Base-by-base conservation (phyloP, 1,284 basidiomycete species). In the Inonotus hispidus region DNA sequence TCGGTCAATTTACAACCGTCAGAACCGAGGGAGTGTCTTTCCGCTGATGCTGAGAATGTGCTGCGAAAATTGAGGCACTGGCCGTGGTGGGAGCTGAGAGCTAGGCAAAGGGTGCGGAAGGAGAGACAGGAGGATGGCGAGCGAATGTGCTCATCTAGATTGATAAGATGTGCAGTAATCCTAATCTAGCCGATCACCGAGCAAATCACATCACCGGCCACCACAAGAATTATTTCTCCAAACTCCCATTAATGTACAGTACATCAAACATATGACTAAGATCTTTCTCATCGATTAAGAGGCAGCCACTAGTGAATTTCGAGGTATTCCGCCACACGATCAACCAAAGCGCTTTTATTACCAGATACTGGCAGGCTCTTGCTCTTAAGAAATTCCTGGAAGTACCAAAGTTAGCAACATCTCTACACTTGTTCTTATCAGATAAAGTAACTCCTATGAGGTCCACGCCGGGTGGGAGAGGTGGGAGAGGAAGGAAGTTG, bases 271-370 rank as follows among this genome's bases (percentile, higher is more conserved):
- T n/a, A n/a, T 43, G 16, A 21, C 16, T 14, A 7, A 43, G 11
- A 21, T 5, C 6, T 14, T 43, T 43, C 8, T 43, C 13, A 1
- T 5, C 13, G n/a, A n/a, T n/a, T 7, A 56, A 56, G 37, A n/a
- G 19, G 3, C 32, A 38, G 27, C 7, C 19, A n/a, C 55, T 32
- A 64, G 70, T 85, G 78, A 23, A 72, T 71, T 55, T 81, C 78
- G 59, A 90, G 70, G 81, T 83, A 90, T 32, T 83, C 81, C 21
- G 71, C 70, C 5, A 85, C 79, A 27, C 88, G 80, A 58, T 87
- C 83, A 5, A 88, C 63, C 53, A 92, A 74, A 1, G 88, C 88
- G 10, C 77, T 80, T 71, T 92, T 92, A 73, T 80, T 88, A 2
- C 90, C 90, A 38, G 82, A 80, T 13, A 79, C 74, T 11, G 82